Base-by-base conservation (phyloP, 306 rosid genomes). In the Comarum palustre region DNA sequence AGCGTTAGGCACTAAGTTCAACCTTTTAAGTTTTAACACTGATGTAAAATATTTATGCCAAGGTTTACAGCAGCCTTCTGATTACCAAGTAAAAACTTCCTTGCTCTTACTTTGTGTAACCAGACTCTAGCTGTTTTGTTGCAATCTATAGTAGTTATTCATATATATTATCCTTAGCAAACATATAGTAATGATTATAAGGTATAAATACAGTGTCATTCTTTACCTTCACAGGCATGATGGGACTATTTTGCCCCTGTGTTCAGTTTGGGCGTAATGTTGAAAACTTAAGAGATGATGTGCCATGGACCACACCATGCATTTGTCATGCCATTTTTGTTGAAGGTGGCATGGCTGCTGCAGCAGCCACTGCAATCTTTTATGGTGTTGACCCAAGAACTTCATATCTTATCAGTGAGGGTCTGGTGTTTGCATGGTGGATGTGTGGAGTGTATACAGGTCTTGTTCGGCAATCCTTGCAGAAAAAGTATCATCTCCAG, bases 371-470 rank as follows among this genome's bases (percentile, higher is more conserved):
- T 68, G 86, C 85, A 66, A 20, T 87, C 69, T 20, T 87, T 61
- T 79, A 92, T 68, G 90, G 89, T 77, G 0, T 86, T 69, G 88
- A 92, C 52, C 96, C 93, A 0, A 87, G 85, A 62, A 85, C 94
- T 14, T 25, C 86, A 42, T 88, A 90, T 75, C 97, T 95, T 71
- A 65, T 95, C 42, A 68, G 84, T 16, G 99, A 95, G 90, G 96
- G 99, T 46, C 86, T 92, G 62, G 60, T 95, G 24, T 95, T 95
- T 81, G 83, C 96, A 41, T 95, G 99, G 99, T 91, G 99, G 99
- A 90, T 95, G 93, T 95, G 97, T 68, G 97, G 97, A 70, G 88
- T 88, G 66, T 89, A 91, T 77, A 88, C 92, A 41, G 99, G 99
- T 79, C 90, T 87, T 73, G 85, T 84, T 79, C 89, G 99, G 65